A percentile compares a stretch with the other conserved stretches of the same genome.
These are phyloP conservation scores for Asclepias syriaca DNA, from an alignment of 257 asterid genomes.

Conservation along the genomic window DNA sequence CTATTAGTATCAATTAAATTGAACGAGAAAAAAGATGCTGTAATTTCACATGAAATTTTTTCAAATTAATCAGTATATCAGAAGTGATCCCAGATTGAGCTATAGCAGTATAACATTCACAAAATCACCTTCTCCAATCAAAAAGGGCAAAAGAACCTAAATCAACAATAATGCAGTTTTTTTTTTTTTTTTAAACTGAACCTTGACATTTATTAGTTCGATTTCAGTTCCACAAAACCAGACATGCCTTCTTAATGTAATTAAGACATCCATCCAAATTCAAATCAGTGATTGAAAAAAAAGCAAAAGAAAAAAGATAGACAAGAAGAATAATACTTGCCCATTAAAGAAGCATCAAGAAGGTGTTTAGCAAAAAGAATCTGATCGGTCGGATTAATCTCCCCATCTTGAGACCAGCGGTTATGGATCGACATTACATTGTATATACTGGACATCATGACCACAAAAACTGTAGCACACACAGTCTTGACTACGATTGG, in stretches of 20 bases:
- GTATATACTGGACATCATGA: slow-evolving; percentile 59
- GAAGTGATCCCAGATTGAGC: not conserved
- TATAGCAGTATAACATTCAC: not conserved
- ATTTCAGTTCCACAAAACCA: not conserved
- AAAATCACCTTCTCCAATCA: not conserved
- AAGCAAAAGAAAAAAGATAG: not conserved
- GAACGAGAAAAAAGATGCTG: not conserved
- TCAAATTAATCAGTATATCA: not conserved
- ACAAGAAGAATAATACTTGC: slow-evolving; percentile 21
- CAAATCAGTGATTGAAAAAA: not conserved
- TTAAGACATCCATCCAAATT: not conserved
- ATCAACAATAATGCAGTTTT: not conserved
- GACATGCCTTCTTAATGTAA: not conserved
- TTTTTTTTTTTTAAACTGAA: not conserved
- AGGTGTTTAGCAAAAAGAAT: slow-evolving; percentile 54
- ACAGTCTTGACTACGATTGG: slow-evolving; percentile 68
- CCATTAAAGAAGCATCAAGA: slow-evolving; percentile 92
- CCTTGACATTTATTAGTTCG: not conserved
- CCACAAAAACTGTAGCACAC: slow-evolving; percentile 47
- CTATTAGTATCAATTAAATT: not conserved
- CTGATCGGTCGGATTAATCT: slow-evolving; percentile 80
- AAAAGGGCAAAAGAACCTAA: not conserved
- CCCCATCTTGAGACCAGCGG: slow-evolving; percentile 67
- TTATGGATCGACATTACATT: slow-evolving; percentile 50
- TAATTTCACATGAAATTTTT: not conserved